These are phyloP conservation scores for Hypocreales sp. DNA, from an alignment of 2,329 filamentous ascomycete genomes.

Conservation along the genomic window DNA sequence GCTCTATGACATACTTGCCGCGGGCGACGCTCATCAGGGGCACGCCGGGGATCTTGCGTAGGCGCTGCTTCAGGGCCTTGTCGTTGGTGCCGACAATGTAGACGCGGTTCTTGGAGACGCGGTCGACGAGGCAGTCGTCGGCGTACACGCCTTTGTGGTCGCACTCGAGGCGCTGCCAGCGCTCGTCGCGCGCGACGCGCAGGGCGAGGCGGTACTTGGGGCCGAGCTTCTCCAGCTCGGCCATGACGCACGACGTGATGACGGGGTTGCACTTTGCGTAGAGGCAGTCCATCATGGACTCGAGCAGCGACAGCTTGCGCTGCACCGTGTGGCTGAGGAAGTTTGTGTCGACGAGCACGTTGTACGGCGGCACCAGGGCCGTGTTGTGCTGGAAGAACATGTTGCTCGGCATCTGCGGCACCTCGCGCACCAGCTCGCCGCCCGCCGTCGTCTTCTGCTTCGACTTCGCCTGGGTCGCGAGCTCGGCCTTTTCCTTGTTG, in stretches of 20 bases:
- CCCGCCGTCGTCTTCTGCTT: conserved; percentile 31
- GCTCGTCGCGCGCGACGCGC: conserved; percentile 73
- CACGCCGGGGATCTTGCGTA: conserved; percentile 56
- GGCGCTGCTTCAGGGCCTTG: conserved; percentile 65
- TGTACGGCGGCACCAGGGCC: conserved; percentile 53
- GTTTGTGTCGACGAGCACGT: conserved; percentile 72
- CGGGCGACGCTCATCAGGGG: conserved; percentile 69
- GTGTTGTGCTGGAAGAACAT: conserved; percentile 87
- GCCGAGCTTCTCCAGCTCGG: conserved; percentile 79
- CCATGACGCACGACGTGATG: conserved; percentile 65
- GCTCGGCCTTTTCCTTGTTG: conserved; percentile 55
- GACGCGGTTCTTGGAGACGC: conserved; percentile 58
- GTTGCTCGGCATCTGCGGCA: conserved; percentile 66
- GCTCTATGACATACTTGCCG: conserved; percentile 90
- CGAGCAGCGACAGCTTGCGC: conserved; percentile 74
- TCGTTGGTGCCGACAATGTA: conserved; percentile 69
- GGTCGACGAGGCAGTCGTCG: conserved; percentile 71
- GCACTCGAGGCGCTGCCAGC: conserved; percentile 75
- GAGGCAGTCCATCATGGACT: conserved; percentile 85
- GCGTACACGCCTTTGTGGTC: conserved; percentile 75
- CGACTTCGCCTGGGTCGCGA: conserved; percentile 39
- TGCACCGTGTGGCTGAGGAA: conserved; percentile 85
- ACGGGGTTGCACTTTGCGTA: conserved; percentile 84
- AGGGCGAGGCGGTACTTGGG: conserved; percentile 78
- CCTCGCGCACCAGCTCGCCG: conserved; percentile 55